phyloP scores from a whole-genome alignment of 2,329 filamentous ascomycete genomes.

The Tolypocladium pustulatum region DNA sequence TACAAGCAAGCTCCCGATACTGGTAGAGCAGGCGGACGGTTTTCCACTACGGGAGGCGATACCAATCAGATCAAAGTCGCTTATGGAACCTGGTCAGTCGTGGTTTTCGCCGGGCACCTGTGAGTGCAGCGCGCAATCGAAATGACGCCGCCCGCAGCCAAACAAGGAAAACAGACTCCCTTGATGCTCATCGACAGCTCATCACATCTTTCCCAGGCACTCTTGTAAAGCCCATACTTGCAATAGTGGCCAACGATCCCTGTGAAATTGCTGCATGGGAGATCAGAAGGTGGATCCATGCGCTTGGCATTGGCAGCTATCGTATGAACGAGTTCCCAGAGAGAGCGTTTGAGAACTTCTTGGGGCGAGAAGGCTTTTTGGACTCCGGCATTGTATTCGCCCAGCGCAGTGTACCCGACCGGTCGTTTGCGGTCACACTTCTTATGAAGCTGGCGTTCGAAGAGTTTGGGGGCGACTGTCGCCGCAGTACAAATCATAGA shows the following conservation, averaged over 20 bases:
- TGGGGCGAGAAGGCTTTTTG: too few relatives aligned
- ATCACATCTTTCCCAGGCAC: not conserved
- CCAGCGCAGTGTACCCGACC: not conserved
- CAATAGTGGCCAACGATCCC: too few relatives aligned
- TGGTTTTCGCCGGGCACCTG: not conserved
- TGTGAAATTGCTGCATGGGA: too few relatives aligned
- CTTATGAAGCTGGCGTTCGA: not conserved
- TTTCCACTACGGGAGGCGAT: too few relatives aligned
- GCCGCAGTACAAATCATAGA: not conserved
- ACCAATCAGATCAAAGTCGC: not conserved
- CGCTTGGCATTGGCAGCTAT: not conserved
- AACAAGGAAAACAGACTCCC: not conserved
- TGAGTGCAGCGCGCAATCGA: not conserved
- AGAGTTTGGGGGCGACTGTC: not conserved
- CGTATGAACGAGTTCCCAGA: too few relatives aligned
- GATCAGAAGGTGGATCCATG: not conserved
- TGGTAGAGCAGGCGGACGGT: not conserved
- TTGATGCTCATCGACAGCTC: not conserved
- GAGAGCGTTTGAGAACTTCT: too few relatives aligned
- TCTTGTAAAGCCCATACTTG: too few relatives aligned
- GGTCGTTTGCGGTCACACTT: not conserved
- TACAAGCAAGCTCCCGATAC: not conserved
- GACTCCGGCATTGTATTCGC: not conserved
- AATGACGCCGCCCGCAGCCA: not conserved
- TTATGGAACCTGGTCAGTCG: not conserved